Conservation (phyloP, 495 filamentous ascomycete genomes). For the Hyaloscypha bicolor region DNA sequence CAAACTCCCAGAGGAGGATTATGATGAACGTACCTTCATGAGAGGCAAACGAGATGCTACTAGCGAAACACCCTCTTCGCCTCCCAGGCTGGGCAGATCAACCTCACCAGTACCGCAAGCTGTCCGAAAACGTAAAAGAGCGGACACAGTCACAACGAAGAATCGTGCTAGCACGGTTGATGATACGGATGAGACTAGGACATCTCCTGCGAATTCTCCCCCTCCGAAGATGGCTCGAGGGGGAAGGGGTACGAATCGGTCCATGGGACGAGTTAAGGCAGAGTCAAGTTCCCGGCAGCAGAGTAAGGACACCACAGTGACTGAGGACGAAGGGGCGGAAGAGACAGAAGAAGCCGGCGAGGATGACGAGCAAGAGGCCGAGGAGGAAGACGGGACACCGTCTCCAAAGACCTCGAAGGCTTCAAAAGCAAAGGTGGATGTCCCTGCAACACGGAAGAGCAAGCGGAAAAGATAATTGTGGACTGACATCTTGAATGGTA, state of each 20-base stretch:
- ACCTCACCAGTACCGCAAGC: constrained; percentile 43
- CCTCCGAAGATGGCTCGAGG: constrained; percentile 20
- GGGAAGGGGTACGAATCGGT: constrained; percentile 23
- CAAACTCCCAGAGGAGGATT: constrained; percentile 75
- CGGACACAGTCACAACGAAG: constrained; percentile 39
- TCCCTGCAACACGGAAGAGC: constrained; percentile 31
- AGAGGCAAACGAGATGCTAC: constrained; percentile 51
- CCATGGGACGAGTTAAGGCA: constrained; percentile 21
- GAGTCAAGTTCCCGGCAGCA: constrained; percentile 29
- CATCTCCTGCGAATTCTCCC: constrained; percentile 28
- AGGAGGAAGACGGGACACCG: constrained; percentile 24
- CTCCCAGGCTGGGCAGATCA: constrained; percentile 43
- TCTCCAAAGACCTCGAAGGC: constrained; percentile 24
- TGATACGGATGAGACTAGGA: constrained; percentile 50
- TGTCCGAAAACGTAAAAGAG: constrained; percentile 57
- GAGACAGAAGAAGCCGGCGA: constrained; percentile 31
- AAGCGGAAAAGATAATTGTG: constrained; percentile 27
- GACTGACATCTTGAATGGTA: not conserved
- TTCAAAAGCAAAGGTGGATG: constrained; percentile 21
- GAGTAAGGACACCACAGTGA: constrained; percentile 34
- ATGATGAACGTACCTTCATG: constrained; percentile 72
- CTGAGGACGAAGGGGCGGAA: constrained; percentile 31
- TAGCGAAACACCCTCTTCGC: constrained; percentile 36
- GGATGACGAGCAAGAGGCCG: constrained; percentile 30
- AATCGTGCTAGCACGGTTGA: constrained; percentile 56